Evolutionary conservation across 495 filamentous ascomycete genomes (phyloP), one percentile per base, ranked within the genome.

Genomic region (Trichoderma reesei): DNA sequence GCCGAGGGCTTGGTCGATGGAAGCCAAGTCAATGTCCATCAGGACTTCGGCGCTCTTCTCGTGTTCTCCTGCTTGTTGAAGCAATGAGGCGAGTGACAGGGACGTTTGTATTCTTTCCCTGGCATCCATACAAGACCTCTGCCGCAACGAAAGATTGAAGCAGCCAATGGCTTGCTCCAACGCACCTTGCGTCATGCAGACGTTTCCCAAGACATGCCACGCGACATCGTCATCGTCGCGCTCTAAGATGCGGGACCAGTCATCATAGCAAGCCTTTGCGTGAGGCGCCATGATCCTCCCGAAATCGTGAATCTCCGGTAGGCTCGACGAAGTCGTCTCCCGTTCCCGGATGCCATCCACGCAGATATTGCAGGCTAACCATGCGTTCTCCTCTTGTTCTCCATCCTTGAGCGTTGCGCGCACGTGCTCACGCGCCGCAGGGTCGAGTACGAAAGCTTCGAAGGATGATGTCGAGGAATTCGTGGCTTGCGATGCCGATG

Each of bases 181-280:
- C 1, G 56, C 51, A 11, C 63, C 63, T 41, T 65, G 63, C 11
- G 63, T 60, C 63, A 65, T 65, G 63, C 63, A 65, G 3, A 65
- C 51, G 18, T 65, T 60, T n/a, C 63, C 63, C 51, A 65, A 48
- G 0, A 65, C 63, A 3, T 65, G 63, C 63, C 63, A 65, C 1
- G 46, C 54, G 14, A 65, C 42, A 1, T 18, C 37, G 20, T 60
- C 39, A 14, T 39, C 44, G 13, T 36, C 38, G 10, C 48, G 26
- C 39, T 42, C 34, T 11, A 34, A 7, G 1, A 65, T 41, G 7
- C 54, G 16, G 4, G n/a, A 31, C 33, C 38, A 42, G 18, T 56
- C 38, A 14, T 48, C 63, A 36, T 65, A 65, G 38, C 63, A 65
- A 33, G 46, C n/a, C 39, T 65, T 59, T 16, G 39, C 63, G 26